Evolutionary conservation across 371 early-diverging fungal species (phyloP).

Genomic region (Actinomucor elegans): DNA sequence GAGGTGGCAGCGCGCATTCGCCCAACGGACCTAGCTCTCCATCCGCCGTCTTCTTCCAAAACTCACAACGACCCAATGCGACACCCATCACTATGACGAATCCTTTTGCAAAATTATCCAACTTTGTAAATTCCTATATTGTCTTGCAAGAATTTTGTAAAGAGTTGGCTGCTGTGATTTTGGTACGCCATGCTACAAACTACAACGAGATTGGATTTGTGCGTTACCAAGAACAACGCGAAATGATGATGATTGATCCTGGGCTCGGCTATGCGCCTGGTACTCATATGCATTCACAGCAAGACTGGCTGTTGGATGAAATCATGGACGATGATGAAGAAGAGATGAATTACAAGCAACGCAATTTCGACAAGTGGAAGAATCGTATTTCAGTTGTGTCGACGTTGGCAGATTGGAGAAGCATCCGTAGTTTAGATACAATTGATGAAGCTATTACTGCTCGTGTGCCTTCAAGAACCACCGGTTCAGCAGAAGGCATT

Average conservation of each 20-base stretch:
- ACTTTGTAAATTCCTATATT: slow-evolving; percentile 65
- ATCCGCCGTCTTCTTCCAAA: slow-evolving; percentile 46
- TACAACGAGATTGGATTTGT: slow-evolving; percentile 40
- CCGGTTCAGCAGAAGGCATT: slow-evolving; percentile 16
- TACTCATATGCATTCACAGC: not conserved
- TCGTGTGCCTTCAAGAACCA: slow-evolving; percentile 34
- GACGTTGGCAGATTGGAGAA: slow-evolving; percentile 42
- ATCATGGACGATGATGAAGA: slow-evolving; percentile 25
- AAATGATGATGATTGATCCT: slow-evolving; percentile 26
- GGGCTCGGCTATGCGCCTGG: slow-evolving; percentile 1
- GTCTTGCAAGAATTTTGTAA: slow-evolving; percentile 69
- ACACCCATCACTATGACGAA: slow-evolving; percentile 57
- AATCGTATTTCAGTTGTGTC: slow-evolving; percentile 49
- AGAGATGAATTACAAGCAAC: slow-evolving; percentile 26
- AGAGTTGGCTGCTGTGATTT: slow-evolving; percentile 60
- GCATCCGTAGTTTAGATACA: slow-evolving; percentile 44
- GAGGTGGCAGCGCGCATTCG: slow-evolving; percentile 19
- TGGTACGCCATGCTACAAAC: slow-evolving; percentile 56
- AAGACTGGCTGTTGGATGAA: slow-evolving; percentile 25
- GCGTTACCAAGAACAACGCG: slow-evolving; percentile 31
- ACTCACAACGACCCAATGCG: slow-evolving; percentile 46
- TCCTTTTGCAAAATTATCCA: slow-evolving; percentile 50
- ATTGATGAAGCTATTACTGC: slow-evolving; percentile 47
- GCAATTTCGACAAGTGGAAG: slow-evolving; percentile 45
- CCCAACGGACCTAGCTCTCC: slow-evolving; percentile 30